A percentile compares a stretch with the other conserved stretches of the same genome.
Conservation (phyloP, 2,329 filamentous ascomycete genomes). For the Endocalyx cinctus region DNA sequence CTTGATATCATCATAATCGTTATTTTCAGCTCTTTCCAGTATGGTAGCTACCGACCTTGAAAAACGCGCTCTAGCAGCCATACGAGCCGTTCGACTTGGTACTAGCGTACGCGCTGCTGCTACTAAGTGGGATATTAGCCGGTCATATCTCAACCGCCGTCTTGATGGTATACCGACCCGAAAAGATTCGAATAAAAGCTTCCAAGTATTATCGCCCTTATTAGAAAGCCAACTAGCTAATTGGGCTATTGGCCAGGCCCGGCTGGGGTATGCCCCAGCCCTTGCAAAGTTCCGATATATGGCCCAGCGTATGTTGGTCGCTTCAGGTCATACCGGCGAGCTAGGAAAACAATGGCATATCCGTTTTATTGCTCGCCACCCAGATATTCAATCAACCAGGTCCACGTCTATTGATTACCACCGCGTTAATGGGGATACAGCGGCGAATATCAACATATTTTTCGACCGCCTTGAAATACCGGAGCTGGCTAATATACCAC, state of each 20-base stretch:
- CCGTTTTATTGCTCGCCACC: slow-evolving; percentile 2
- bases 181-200: no score
- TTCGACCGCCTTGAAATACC: background rate
- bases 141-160: no score
- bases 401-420: slow-evolving; percentile 1
- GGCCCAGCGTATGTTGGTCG: slow-evolving; percentile 1
- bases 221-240: slow-evolving; percentile 11
- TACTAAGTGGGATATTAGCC: no score
- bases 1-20: no score
- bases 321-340: background rate
- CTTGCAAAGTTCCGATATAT: slow-evolving; percentile 1
- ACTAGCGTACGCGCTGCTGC: no score
- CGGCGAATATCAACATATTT: slow-evolving; percentile 1
- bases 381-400: background rate
- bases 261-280: slow-evolving; percentile 2
- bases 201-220: no score
- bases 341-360: slow-evolving; percentile 1
- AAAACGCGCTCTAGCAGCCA: no score
- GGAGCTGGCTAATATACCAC: slow-evolving; percentile 1
- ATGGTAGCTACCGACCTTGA: no score
- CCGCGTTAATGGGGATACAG: slow-evolving; percentile 1
- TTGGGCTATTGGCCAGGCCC: slow-evolving; percentile 3
- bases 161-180: no score
- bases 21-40: no score
- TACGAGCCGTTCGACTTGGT: no score